Evolutionary conservation across 371 early-diverging fungal species (phyloP).

Genomic region (Coemansia sp.): DNA sequence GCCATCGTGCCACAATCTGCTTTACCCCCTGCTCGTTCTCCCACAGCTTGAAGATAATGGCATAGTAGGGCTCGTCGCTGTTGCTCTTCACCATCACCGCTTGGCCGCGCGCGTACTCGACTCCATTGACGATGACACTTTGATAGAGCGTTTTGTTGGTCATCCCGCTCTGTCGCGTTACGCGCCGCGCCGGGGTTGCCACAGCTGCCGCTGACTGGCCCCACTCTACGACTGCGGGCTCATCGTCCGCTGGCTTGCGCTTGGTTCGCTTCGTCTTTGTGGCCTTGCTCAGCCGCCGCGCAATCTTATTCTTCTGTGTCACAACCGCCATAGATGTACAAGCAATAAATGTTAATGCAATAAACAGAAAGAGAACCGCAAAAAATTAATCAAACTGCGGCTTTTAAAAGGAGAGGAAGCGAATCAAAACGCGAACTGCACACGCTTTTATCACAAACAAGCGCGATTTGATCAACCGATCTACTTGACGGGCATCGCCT

Average conservation of each 20-base stretch:
- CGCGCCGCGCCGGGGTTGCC: constrained; percentile 29
- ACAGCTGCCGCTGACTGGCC: constrained; percentile 15
- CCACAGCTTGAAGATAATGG: constrained; percentile 54
- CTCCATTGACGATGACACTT: constrained; percentile 30
- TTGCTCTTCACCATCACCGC: constrained; percentile 28
- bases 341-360: background rate
- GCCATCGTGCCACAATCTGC: constrained; percentile 55
- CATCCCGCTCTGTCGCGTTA: constrained; percentile 45
- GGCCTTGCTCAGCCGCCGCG: constrained; percentile 31
- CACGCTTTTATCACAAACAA: background rate
- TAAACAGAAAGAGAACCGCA: background rate
- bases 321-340: constrained; percentile 5
- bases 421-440: too few relatives aligned
- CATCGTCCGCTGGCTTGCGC: constrained; percentile 3
- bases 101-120: constrained; percentile 33
- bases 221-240: constrained; percentile 31
- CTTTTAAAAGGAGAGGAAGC: too few relatives aligned
- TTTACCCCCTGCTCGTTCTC: constrained; percentile 54
- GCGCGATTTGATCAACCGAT: background rate
- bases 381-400: background rate
- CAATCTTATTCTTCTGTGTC: constrained; percentile 22
- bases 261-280: constrained; percentile 7
- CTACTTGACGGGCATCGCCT: constrained; percentile 8
- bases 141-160: constrained; percentile 37
- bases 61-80: constrained; percentile 48